Evolutionary conservation across 345 rosid genomes (phyloP).

Genomic region (Psidium guajava): DNA sequence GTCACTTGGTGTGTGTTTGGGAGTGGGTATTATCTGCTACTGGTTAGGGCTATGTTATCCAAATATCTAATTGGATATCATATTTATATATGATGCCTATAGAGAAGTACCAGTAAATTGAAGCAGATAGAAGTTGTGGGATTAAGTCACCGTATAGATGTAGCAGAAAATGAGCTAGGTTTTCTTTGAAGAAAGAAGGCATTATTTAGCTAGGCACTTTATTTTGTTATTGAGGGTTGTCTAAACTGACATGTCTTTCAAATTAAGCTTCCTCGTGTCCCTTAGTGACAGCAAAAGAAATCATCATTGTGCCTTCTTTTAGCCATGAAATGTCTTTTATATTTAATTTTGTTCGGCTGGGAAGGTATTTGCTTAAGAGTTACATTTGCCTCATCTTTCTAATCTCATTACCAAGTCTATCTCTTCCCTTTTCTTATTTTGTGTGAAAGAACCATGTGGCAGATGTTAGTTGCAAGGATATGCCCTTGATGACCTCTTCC

Average conservation of each 20-base stretch:
- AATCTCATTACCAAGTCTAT: neutral
- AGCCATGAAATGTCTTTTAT: neutral
- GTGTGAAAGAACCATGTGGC: neutral
- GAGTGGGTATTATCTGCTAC: neutral
- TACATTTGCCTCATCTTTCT: neutral
- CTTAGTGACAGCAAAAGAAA: neutral
- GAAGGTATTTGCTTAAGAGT: neutral
- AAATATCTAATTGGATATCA: no score
- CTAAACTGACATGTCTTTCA: neutral
- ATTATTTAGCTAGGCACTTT: neutral
- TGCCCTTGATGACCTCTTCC: neutral
- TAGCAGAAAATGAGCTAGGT: neutral
- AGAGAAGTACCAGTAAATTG: no score
- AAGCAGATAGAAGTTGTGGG: neutral
- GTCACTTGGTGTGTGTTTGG: neutral
- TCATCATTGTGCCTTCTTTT: neutral
- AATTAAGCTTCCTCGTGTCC: neutral
- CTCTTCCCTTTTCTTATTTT: neutral
- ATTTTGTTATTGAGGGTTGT: neutral
- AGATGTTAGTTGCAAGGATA: neutral
- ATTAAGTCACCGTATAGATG: neutral
- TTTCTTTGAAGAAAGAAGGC: neutral
- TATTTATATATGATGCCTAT: no score
- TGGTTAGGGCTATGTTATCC: neutral
- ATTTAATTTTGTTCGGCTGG: neutral